phyloP scores from a whole-genome alignment of 331 rosid genomes.

The Cydonia oblonga region DNA sequence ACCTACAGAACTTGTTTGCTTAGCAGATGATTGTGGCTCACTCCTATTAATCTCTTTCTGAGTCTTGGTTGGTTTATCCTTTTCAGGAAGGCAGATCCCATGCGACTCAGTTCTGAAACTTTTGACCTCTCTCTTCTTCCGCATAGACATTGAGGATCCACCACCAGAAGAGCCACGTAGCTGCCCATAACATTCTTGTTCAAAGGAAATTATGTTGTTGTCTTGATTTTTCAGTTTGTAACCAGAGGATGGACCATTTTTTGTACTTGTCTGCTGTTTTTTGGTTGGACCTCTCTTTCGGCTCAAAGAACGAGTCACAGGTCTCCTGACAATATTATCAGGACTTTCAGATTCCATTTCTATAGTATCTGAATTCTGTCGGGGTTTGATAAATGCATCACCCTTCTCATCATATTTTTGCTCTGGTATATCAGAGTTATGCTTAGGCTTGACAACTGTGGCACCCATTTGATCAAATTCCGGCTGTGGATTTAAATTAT shows the following conservation, averaged over 20 bases:
- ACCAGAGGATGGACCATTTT: constrained; percentile 22
- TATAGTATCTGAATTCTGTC: constrained; percentile 67
- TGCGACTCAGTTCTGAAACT: constrained; percentile 20
- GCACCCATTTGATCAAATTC: constrained; percentile 11
- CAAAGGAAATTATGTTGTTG: constrained; percentile 28
- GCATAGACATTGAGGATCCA: constrained; percentile 25
- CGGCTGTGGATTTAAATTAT: constrained; percentile 13
- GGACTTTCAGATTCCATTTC: constrained; percentile 82
- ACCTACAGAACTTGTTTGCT: constrained; percentile 21
- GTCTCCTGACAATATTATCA: constrained; percentile 33
- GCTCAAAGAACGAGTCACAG: constrained; percentile 51
- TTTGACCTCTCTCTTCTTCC: constrained; percentile 31
- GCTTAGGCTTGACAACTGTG: constrained; percentile 3
- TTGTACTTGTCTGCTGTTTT: constrained; percentile 26
- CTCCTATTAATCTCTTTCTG: constrained; percentile 27
- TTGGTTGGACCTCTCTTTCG: constrained; percentile 40
- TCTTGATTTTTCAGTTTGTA: constrained; percentile 31
- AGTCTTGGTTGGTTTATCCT: constrained; percentile 21
- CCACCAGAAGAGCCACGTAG: constrained; percentile 24
- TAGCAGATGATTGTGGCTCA: constrained; percentile 23
- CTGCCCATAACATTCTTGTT: constrained; percentile 27
- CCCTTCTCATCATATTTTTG: constrained; percentile 26
- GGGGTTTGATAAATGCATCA: constrained; percentile 21
- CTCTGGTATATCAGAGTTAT: constrained; percentile 15
- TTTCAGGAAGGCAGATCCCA: constrained; percentile 29